Evolutionary conservation across 2,329 filamentous ascomycete genomes (phyloP).

Genomic region (Ramularia collo-cygni): DNA sequence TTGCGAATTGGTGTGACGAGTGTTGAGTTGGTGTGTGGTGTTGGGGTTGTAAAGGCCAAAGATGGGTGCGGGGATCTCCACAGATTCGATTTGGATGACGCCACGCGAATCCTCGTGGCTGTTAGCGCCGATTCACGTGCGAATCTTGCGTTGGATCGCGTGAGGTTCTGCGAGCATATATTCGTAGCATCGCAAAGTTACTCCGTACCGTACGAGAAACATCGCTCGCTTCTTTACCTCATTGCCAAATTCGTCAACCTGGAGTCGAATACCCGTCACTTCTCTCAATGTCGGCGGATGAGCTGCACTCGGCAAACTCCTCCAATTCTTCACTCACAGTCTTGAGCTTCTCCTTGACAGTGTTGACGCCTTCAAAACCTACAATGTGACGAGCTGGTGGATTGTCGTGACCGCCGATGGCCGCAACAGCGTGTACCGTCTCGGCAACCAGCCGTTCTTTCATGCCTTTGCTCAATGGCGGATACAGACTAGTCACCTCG

Average conservation of each 20-base stretch:
- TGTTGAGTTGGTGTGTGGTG: not conserved
- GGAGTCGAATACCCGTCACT: slow-evolving; percentile 12
- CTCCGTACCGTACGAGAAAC: too few species aligned
- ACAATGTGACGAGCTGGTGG: slow-evolving; percentile 92
- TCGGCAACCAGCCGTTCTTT: slow-evolving; percentile 73
- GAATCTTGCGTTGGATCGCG: too few species aligned
- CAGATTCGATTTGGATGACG: too few species aligned
- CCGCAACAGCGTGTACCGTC: slow-evolving; percentile 82
- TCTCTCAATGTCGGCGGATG: slow-evolving; percentile 65
- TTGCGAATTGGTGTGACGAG: not conserved
- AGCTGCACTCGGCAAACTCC: slow-evolving; percentile 87
- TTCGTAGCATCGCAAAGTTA: too few species aligned
- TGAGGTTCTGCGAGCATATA: too few species aligned
- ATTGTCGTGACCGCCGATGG: slow-evolving; percentile 93
- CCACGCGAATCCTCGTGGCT: too few species aligned
- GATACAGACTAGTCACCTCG: slow-evolving; percentile 62
- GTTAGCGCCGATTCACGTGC: too few species aligned
- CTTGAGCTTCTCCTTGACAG: slow-evolving; percentile 93
- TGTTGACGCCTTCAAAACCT: slow-evolving; percentile 75
- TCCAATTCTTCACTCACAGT: slow-evolving; percentile 94
- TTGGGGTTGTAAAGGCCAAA: not conserved
- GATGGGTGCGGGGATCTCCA: too few species aligned
- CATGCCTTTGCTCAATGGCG: slow-evolving; percentile 60
- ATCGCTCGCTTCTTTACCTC: too few species aligned
- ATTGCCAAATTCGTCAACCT: too few species aligned